Base-by-base conservation (phyloP, 208 protist species). In the Leishmania tarentolae region DNA sequence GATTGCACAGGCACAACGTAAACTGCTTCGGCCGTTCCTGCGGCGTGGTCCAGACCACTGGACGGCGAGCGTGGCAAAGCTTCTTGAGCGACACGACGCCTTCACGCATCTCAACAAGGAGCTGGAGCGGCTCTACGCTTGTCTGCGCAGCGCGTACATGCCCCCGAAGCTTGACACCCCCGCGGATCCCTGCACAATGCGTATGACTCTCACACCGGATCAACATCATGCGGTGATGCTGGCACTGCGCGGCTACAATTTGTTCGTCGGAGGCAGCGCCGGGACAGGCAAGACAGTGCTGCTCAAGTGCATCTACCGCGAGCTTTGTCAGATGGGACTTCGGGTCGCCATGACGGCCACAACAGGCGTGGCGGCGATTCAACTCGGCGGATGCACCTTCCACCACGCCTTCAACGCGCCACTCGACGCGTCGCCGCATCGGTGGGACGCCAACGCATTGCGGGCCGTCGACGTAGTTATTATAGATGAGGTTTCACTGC, bases 371-470 rank as follows among this genome's bases (percentile, higher is more conserved):
- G 95, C 96, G 15, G 91, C 95, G 3, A 90, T 96, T 56, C 95
- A 98, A 85, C 86, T 98, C 3, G 93, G 93, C 50, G 96, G 96
- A 24, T 97, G 92, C 81, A 98, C 96, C n/a, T 97, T 98, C 71
- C 96, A 98, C 83, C 85, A 91, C 82, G 91, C 92, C 73, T 97
- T 98, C 81, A 86, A 91, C 44, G 90, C 90, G 4, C 91, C 93
- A 4, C 78, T 96, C 31, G 76, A 79, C n/a, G 37, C 68, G 15
- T 47, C 21, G 37, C 61, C 82, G 44, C 78, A 84, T 35, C 79
- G 61, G n/a, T 98, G 95, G 93, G 95, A 98, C 80, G 73, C 66
- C 37, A 94, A 91, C 76, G 93, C 92, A 6, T 82, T 98, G 31
- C 91, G 93, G 24, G 88, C 92, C 42, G 86, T 97, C n/a, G 95